These are phyloP conservation scores for Breviolum minutum DNA, from an alignment of 73 alveolate species.

Conservation along the genomic window DNA sequence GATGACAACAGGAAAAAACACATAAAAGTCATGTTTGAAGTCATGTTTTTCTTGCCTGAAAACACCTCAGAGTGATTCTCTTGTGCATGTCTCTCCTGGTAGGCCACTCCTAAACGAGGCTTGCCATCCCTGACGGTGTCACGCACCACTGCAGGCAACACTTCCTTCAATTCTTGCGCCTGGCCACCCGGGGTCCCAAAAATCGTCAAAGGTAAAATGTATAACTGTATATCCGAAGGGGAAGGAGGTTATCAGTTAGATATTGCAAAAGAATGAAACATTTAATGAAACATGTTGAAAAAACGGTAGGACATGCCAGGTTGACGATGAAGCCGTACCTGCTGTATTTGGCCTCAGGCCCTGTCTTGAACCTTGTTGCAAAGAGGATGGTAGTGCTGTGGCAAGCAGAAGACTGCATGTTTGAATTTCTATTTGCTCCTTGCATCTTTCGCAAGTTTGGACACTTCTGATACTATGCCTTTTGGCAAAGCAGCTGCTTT, in stretches of 20 bases:
- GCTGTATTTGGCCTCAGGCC: constrained; percentile 94
- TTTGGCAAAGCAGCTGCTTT: no score
- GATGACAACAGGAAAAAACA: neutral
- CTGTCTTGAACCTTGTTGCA: constrained; percentile 41
- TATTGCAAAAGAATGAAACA: neutral
- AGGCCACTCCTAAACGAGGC: constrained; percentile 55
- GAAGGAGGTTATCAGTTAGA: neutral
- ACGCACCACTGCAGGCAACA: constrained; percentile 73
- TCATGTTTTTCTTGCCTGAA: neutral
- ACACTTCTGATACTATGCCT: no score
- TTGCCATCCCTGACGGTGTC: constrained; percentile 2
- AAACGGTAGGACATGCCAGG: neutral
- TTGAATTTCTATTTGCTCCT: no score
- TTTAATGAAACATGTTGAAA: no score
- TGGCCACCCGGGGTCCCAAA: neutral
- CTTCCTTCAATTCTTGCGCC: constrained; percentile 87
- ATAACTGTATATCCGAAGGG: neutral
- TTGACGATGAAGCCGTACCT: constrained; percentile 79
- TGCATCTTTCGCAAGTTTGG: no score
- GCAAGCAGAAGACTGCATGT: no score
- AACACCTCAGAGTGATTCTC: neutral
- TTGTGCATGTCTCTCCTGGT: constrained; percentile 21
- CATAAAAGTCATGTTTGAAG: neutral
- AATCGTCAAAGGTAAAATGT: neutral
- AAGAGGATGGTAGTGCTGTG: neutral